Conservation (phyloP, 345 rosid genomes). For the Populus deltoides region DNA sequence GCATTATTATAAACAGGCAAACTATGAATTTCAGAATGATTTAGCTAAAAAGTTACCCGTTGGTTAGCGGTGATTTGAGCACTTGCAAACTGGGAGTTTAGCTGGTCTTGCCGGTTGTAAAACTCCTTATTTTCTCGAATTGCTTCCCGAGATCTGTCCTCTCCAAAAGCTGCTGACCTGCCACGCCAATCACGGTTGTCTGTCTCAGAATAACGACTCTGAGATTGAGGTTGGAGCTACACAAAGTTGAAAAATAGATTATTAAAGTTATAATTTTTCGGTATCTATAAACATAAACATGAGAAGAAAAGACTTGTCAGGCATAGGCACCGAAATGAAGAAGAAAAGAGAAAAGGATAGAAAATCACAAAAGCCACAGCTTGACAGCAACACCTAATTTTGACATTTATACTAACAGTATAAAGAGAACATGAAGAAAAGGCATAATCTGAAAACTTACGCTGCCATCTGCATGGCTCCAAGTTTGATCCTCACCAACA, state of each 20-base stretch:
- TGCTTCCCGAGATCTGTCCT: constrained; percentile 57
- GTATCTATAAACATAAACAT: neutral
- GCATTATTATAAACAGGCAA: neutral
- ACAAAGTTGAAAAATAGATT: neutral
- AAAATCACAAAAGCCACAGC: neutral
- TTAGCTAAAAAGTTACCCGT: constrained; percentile 28
- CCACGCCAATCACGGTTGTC: constrained; percentile 85
- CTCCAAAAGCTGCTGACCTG: constrained; percentile 56
- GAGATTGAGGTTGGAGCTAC: constrained; percentile 48
- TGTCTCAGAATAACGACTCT: constrained; percentile 60
- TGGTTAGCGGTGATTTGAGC: constrained; percentile 45
- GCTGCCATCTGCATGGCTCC: constrained; percentile 51
- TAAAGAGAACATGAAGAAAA: neutral
- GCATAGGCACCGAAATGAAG: neutral
- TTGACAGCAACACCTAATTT: neutral
- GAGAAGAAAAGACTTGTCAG: neutral
- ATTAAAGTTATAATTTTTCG: neutral
- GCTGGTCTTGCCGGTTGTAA: constrained; percentile 42
- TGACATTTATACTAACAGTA: neutral
- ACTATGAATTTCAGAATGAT: neutral
- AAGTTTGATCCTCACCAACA: constrained; percentile 63
- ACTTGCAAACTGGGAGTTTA: constrained; percentile 38
- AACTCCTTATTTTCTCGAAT: constrained; percentile 25
- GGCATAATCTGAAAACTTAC: constrained; percentile 37
- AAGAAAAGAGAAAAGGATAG: neutral